These are phyloP conservation scores for Erodium trifolium DNA, from an alignment of 441 rosid genomes.

Conservation along the genomic window DNA sequence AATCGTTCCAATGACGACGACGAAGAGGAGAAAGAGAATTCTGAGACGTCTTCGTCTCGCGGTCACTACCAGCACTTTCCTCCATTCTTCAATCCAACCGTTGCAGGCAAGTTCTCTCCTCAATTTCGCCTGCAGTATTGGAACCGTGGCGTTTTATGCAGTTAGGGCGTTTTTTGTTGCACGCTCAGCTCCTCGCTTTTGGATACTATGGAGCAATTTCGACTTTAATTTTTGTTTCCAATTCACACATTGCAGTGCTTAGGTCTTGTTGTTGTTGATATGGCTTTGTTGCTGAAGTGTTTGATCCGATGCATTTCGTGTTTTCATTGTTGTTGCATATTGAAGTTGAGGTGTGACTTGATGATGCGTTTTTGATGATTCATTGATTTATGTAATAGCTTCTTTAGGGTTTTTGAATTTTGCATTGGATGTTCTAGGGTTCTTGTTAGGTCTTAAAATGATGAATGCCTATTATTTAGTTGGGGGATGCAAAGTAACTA, in stretches of 20 bases:
- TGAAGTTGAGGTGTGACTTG: not conserved
- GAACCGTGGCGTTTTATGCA: not conserved
- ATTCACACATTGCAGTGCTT: not conserved
- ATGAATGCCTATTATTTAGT: not conserved
- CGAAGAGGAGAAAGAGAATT: not conserved
- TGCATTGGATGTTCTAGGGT: not conserved
- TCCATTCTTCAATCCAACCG: not conserved
- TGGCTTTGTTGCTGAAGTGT: not conserved
- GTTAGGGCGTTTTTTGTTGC: not conserved
- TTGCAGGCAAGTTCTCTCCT: not conserved
- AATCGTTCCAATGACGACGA: not conserved
- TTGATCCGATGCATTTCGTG: constrained; percentile 4
- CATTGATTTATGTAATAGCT: not conserved
- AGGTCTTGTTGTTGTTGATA: not conserved
- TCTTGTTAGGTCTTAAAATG: not conserved
- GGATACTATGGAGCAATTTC: not conserved
- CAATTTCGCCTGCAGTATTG: not conserved
- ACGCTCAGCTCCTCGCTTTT: not conserved
- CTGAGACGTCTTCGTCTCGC: not conserved
- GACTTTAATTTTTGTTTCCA: not conserved
- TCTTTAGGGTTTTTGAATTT: not conserved
- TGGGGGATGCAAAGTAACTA: not conserved
- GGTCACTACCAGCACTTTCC: not conserved
- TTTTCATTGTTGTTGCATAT: not conserved
- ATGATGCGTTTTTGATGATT: not conserved